Percentiles rank a stretch among this genome's conserved stretches.
Conservation (phyloP, 148 eudicot species). For the Persicaria maculosa region DNA sequence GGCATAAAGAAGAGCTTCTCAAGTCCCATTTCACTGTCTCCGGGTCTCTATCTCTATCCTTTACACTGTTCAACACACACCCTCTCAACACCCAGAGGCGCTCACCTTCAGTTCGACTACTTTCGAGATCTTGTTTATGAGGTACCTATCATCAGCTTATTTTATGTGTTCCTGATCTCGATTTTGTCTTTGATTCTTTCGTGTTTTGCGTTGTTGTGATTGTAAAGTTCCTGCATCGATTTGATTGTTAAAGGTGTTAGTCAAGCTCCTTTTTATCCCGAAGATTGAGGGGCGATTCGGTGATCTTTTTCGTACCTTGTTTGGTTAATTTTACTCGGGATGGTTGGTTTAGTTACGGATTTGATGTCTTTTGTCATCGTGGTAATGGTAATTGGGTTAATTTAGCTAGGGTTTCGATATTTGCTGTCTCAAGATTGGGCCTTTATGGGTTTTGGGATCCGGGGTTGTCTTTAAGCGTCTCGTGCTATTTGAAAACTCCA, state of each 20-base stretch:
- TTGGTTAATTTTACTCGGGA: too few species aligned
- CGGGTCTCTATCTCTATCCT: conserved; percentile 1
- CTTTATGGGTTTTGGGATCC: neutral
- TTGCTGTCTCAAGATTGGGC: neutral
- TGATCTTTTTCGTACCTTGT: neutral
- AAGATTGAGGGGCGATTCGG: neutral
- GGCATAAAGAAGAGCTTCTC: neutral
- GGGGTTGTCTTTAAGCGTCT: neutral
- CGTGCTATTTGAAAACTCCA: neutral
- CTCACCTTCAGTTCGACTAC: neutral
- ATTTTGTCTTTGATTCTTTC: neutral
- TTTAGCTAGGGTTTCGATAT: neutral
- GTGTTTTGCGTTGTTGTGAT: neutral
- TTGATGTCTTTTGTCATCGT: neutral
- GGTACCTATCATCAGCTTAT: neutral
- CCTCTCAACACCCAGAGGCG: neutral
- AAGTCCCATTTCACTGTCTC: neutral
- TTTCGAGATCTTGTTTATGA: conserved; percentile 12
- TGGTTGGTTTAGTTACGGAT: neutral
- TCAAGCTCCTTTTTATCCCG: neutral
- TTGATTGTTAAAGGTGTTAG: neutral
- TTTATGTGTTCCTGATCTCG: neutral
- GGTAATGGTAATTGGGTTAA: neutral
- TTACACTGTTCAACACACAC: neutral
- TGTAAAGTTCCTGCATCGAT: neutral